These are phyloP conservation scores for Kalanchoe fedtschenkoi DNA, from an alignment of 164 flowering plant genomes.

Conservation along the genomic window DNA sequence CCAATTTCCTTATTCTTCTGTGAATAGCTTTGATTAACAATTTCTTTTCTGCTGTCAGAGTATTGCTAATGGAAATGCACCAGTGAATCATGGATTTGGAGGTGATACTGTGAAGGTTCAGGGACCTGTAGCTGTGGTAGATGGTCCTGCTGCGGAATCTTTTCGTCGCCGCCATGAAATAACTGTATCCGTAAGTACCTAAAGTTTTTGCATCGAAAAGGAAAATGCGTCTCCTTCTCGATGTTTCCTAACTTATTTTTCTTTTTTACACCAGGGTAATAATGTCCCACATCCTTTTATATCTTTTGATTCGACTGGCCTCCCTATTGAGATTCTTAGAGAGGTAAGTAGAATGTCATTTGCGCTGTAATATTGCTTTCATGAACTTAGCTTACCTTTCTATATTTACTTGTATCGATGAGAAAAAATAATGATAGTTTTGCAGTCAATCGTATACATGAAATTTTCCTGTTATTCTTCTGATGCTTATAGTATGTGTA, in stretches of 20 bases:
- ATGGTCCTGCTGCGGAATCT: conserved; percentile 38
- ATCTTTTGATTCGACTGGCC: conserved; percentile 74
- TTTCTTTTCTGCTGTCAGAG: conserved; percentile 20
- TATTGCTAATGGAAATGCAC: conserved; percentile 17
- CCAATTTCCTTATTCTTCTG: too few relatives aligned
- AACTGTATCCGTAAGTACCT: conserved; percentile 47
- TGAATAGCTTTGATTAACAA: neutral
- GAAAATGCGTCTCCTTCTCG: neutral
- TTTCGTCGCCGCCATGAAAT: conserved; percentile 77
- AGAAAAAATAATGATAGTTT: too few relatives aligned
- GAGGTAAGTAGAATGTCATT: conserved; percentile 40
- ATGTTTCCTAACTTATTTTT: neutral
- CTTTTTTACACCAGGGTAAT: conserved; percentile 40
- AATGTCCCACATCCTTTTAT: conserved; percentile 66
- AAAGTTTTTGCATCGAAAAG: neutral
- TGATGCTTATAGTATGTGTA: too few relatives aligned
- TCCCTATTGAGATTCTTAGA: conserved; percentile 75
- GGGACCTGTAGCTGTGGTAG: conserved; percentile 23
- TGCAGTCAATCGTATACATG: too few relatives aligned
- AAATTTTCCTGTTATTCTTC: neutral
- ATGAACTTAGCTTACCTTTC: too few relatives aligned
- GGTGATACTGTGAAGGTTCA: conserved; percentile 22
- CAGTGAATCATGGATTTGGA: conserved; percentile 16
- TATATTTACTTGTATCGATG: too few relatives aligned
- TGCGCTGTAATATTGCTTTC: too few relatives aligned